Evolutionary conservation across 2,329 filamentous ascomycete genomes (phyloP).

Genomic region (Aphanoascus verrucosus): DNA sequence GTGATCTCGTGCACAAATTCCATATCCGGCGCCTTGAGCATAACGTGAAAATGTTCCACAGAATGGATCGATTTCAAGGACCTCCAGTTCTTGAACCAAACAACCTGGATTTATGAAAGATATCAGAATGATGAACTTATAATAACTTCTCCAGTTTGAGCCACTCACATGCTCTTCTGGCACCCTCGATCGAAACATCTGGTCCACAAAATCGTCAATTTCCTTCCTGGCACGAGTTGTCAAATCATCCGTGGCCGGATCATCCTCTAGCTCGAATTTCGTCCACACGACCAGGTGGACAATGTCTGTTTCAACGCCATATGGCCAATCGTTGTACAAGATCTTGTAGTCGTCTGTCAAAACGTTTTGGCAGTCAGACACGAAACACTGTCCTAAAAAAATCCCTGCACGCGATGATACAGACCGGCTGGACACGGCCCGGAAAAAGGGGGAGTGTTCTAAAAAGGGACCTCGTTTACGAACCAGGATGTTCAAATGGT

Average conservation of each 20-base stretch:
- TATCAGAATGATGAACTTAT: background rate
- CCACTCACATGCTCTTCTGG: conserved; percentile 30
- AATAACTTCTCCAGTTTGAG: background rate
- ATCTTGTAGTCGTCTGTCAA: conserved; percentile 42
- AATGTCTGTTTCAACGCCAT: conserved; percentile 46
- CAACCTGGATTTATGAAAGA: conserved; percentile 34
- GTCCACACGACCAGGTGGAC: conserved; percentile 50
- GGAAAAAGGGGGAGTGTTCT: background rate
- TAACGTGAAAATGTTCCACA: conserved; percentile 48
- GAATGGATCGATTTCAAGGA: conserved; percentile 50
- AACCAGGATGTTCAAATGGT: conserved; percentile 31
- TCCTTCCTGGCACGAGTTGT: conserved; percentile 37
- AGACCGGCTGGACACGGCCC: background rate
- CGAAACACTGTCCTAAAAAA: conserved; percentile 39
- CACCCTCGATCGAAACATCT: conserved; percentile 46
- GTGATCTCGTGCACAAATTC: conserved; percentile 62
- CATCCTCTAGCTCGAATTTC: conserved; percentile 37
- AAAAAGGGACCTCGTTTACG: background rate
- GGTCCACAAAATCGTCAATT: conserved; percentile 42
- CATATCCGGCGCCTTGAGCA: conserved; percentile 61
- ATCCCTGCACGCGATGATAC: conserved; percentile 1
- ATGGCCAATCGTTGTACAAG: conserved; percentile 54
- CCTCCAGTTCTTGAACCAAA: conserved; percentile 58
- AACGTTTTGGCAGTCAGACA: conserved; percentile 25
- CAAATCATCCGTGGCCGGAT: conserved; percentile 40